Evolutionary conservation across 1,139 yeast genomes (phyloP), one percentile per base, ranked within the genome.

Genomic region (Blastobotrys ciferrii): DNA sequence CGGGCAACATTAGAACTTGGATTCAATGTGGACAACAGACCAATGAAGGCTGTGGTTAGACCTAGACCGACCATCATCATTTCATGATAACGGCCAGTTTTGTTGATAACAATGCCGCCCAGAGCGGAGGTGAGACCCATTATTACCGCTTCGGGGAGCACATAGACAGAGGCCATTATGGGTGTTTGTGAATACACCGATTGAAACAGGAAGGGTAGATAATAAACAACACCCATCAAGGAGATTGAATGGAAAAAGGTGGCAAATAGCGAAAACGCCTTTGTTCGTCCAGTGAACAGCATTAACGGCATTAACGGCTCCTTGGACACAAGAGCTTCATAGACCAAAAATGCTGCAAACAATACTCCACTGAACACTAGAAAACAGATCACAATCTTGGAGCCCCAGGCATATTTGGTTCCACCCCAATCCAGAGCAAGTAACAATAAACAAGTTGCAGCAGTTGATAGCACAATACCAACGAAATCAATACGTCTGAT

Each of bases 371-470:
- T 49, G 38, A 56, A 49, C 1, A 74, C 70, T 56, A 82, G 74
- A 58, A 77, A 72, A 30, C 69, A 61, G n/a, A 82, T 78, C 0
- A 80, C 77, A 1, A 79, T 74, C 1, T 78, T 78, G 1, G 84
- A 79, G 14, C 66, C 65, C 82, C 82, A 78, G 1, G 71, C 59
- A 50, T 65, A 70, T 32, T 65, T 61, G 9, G 66, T 64, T 14
- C 80, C 80, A 37, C 82, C 84, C 62, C 78, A 75, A 2, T 80
- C 74, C 44, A 79, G 60, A 1, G 73, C 83, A 42, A 79, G 58
- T 32, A 78, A 66, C 6, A 77, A 46, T 31, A 78, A 53, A 6
- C 74, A 73, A 12, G 76, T 55, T 1, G 78, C 78, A 5, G 68
- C 61, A 2, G 74, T 62, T 45, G 76, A 57, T 18, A 77, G 53